Conservation (phyloP, 768 basidiomycete species). For the Termitomyces eurrhizus region DNA sequence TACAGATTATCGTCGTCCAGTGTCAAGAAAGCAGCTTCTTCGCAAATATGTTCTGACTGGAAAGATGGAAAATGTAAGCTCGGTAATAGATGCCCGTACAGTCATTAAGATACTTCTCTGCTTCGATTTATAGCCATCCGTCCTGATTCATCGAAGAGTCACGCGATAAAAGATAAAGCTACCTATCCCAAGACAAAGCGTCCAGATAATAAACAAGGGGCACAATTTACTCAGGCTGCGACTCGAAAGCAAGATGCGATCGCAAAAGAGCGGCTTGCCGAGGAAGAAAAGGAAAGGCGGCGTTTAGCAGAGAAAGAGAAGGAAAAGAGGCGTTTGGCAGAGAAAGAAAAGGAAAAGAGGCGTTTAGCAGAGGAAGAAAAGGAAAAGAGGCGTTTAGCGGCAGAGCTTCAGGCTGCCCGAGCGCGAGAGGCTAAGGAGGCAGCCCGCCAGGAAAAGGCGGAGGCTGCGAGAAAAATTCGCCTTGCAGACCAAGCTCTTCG, state of each 20-base stretch:
- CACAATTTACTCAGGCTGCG: too few species aligned
- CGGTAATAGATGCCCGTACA: slow-evolving; percentile 7
- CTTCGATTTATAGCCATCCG: too few species aligned
- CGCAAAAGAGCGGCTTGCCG: not conserved
- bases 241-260: not conserved
- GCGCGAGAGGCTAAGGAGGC: slow-evolving; percentile 17
- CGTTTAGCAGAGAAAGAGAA: not conserved
- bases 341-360: too few species aligned
- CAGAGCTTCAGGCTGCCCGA: slow-evolving; percentile 12
- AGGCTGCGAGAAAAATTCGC: slow-evolving; percentile 6
- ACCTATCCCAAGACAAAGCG: not conserved
- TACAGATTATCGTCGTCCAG: not conserved
- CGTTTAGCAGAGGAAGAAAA: not conserved
- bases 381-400: not conserved
- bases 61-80: slow-evolving; percentile 6
- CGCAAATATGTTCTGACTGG: not conserved
- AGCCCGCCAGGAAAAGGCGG: slow-evolving; percentile 7
- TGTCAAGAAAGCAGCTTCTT: not conserved
- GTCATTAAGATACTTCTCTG: not conserved
- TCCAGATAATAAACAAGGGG: not conserved
- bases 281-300: not conserved
- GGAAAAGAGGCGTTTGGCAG: too few species aligned
- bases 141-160: not conserved
- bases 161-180: not conserved
- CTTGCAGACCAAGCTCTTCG: slow-evolving; percentile 8